Base-by-base conservation (phyloP, 306 rosid genomes). In the Cicer bijugum region DNA sequence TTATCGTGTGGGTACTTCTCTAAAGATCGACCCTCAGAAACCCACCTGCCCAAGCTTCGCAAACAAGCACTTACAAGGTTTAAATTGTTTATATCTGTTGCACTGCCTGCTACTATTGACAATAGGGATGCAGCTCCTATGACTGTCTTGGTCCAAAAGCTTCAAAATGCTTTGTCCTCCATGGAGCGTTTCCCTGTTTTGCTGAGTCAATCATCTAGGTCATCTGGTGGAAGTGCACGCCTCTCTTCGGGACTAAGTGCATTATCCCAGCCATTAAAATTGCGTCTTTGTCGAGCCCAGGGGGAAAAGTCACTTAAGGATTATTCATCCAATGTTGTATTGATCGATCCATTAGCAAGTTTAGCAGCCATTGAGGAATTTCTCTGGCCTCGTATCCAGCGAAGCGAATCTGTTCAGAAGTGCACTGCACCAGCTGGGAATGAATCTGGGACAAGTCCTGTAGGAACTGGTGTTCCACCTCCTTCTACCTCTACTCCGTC, bases 281-380 rank as follows among this genome's bases (percentile, higher is more conserved):
- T 95, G 83, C 97, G 99, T 55, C 97, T 95, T 33, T 86, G 97
- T 83, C 91, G 97, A 78, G 91, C 89, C 28, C 99, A 87, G 80
- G 99, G 99, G 60, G 99, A 95, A 20, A 95, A 92, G 66, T 82
- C 92, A 67, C 92, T 95, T 19, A 87, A 89, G 52, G 97, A 95
- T 79, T 95, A 95, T 84, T 95, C 99, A 66, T 87, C 96, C 6
- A 95, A 95, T 78, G 88, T 95, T 75, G 97, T 95, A 42, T 75
- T 95, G 79, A 92, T 95, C 73, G 99, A 95, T 74, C 99, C 99
- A 48, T 75, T 91, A 51, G 97, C 99, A 48, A 88, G 97, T 81
- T 85, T 95, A 81, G 97, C 97, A 77, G 99, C 99, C 46, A 91
- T 92, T 39, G 99, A 95, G 74, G 99, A 95, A 68, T 95, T 95